Evolutionary conservation across 345 rosid species (phyloP), one percentile per base, ranked within the genome.

Genomic region (Gossypioides kirkii): DNA sequence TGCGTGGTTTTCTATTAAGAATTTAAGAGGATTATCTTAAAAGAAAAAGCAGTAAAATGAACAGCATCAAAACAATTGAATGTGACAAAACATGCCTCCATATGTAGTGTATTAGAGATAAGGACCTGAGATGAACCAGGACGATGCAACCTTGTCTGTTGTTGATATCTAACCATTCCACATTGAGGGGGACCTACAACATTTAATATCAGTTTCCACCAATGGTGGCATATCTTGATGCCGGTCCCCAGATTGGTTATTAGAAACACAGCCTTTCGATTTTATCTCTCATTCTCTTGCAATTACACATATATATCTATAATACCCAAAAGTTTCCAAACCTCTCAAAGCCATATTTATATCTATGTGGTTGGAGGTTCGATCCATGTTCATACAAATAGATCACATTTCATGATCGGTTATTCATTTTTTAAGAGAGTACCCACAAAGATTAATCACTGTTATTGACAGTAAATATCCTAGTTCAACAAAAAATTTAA

Each of bases 381-480:
- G 0, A 32, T 32, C 5, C 0, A 32, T 32, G 1, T 32, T 5
- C 1, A 5, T 32, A 1, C 0, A 7, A 32, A 32, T 32, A 32
- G 7, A 0, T 5, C 7, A 5, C 0, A 32, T 32, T 32, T 32
- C 1, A 32, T 32, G 5, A 32, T 5, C 0, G 5, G 5, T 5
- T 0, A 0, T 5, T 32, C 5, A 32, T 1, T 0, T 32, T 0
- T 32, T 32, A 0, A 32, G 1, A 32, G 0, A 32, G 38, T 0
- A 32, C 1, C 5, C 0, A 0, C 0, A 1, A 5, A 32, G 0
- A 32, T 32, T 32, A 32, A 32, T 32, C 7, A 32, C 0, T 32
- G 0, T 32, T 32, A 32, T 0, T 32, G 0, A 0, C 0, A 5
- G 5, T 32, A 0, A 32, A 32, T 32, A 32, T 0, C 0, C 1